Percentiles rank a stretch among this genome's conserved stretches.
These are phyloP conservation scores for Hevea brasiliensis DNA, from an alignment of 345 rosid genomes.

Conservation along the genomic window DNA sequence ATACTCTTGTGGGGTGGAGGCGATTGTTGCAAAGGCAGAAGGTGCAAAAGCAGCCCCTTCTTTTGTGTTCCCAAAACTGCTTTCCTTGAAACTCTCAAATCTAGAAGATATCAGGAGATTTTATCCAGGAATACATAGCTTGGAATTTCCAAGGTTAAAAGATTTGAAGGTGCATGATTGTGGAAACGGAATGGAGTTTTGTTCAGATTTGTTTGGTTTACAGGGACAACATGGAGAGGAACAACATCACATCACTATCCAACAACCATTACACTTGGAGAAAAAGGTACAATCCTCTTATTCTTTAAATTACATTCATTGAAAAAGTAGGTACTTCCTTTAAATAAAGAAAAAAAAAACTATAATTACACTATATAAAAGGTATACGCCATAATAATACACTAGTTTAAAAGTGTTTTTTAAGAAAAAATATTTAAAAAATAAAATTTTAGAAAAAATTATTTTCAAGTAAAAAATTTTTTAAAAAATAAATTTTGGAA, in stretches of 20 bases:
- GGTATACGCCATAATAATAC: no score
- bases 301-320: no score
- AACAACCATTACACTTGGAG: background rate
- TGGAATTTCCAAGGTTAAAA: constrained; percentile 18
- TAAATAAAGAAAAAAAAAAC: no score
- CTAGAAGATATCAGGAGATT: constrained; percentile 14
- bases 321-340: no score
- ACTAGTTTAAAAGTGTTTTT: no score
- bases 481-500: no score
- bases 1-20: constrained; percentile 17
- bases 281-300: background rate
- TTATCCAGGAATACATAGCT: background rate
- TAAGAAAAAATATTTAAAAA: no score
- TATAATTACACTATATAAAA: no score
- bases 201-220: background rate
- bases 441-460: no score
- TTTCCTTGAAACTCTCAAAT: background rate
- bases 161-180: background rate
- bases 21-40: constrained; percentile 16
- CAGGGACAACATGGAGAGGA: background rate
- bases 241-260: background rate
- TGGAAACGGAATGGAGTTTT: background rate
- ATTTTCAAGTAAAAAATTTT: no score
- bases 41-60: background rate
- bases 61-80: constrained; percentile 21